A percentile compares a stretch with the other conserved stretches of the same genome.
Evolutionary conservation across 495 filamentous ascomycete genomes (phyloP).

Genomic region (Penicillium pancosmium): DNA sequence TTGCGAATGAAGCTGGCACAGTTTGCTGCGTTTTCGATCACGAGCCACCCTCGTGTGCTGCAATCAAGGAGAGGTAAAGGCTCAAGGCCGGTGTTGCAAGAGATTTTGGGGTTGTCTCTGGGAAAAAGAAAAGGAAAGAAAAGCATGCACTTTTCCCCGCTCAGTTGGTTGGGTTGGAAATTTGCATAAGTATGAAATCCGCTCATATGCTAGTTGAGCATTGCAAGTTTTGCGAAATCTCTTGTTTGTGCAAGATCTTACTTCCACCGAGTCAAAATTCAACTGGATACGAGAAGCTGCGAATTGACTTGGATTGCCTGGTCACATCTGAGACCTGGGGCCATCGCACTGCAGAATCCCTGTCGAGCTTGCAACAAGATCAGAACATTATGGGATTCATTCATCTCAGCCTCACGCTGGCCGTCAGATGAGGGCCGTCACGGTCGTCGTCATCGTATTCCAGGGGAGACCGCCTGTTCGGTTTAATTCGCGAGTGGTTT

Average conservation of each 20-base stretch:
- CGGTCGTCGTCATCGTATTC: too few relatives aligned
- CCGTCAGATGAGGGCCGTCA: neutral
- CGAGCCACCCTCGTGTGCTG: neutral
- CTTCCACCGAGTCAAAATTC: neutral
- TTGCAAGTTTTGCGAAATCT: neutral
- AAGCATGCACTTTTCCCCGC: neutral
- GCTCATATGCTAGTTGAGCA: neutral
- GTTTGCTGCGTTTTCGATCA: neutral
- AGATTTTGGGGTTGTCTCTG: neutral
- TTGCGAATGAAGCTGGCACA: conserved; percentile 1
- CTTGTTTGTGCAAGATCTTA: too few relatives aligned
- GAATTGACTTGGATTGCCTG: neutral
- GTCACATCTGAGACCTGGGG: neutral
- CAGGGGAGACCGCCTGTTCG: neutral
- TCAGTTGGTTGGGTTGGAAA: neutral
- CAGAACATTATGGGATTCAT: neutral
- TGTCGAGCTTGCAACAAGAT: neutral
- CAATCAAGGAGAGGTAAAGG: neutral
- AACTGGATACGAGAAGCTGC: neutral
- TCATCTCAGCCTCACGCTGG: neutral
- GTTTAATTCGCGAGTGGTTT: conserved; percentile 34
- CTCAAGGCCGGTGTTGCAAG: neutral
- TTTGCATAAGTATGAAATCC: neutral
- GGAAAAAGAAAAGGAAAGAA: neutral
- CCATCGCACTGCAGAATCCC: neutral